Percentiles rank a stretch among this genome's conserved stretches.
Conservation (phyloP, 164 flowering plant species). For the Stephania japonica region DNA sequence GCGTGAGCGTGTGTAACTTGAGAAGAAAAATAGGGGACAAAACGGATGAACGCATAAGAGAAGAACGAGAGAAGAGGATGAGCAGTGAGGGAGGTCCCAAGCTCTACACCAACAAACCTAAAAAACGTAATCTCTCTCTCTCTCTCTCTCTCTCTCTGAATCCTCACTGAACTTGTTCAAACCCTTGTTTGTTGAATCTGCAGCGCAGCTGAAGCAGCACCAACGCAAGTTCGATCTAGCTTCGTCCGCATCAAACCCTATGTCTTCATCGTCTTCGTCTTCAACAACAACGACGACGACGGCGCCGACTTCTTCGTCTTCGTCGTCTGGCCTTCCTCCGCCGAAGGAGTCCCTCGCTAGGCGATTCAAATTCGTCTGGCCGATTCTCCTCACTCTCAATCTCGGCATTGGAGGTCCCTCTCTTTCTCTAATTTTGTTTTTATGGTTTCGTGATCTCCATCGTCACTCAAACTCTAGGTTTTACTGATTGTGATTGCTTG, state of each 20-base stretch:
- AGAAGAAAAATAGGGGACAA: too few species aligned
- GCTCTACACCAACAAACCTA: slow-evolving; percentile 54
- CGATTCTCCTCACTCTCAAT: slow-evolving; percentile 64
- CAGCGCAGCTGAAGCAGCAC: slow-evolving; percentile 37
- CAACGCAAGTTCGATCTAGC: slow-evolving; percentile 5
- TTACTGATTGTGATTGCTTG: background rate
- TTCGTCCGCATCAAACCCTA: slow-evolving; percentile 19
- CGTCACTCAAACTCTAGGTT: background rate
- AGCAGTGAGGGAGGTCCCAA: slow-evolving; percentile 36
- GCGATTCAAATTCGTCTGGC: slow-evolving; percentile 74
- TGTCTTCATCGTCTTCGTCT: slow-evolving; percentile 13
- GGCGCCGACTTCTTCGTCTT: slow-evolving; percentile 34
- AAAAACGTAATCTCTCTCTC: slow-evolving; percentile 32
- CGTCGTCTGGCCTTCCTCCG: slow-evolving; percentile 19
- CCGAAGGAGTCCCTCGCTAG: slow-evolving; percentile 63
- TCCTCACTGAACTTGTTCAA: background rate
- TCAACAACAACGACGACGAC: slow-evolving; percentile 30
- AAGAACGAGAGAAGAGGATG: slow-evolving; percentile 4
- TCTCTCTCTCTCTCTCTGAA: background rate
- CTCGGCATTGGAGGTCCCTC: slow-evolving; percentile 62
- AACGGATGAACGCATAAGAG: too few species aligned
- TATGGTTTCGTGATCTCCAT: background rate
- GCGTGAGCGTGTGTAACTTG: too few species aligned
- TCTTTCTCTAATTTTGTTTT: background rate
- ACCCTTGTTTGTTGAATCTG: slow-evolving; percentile 15